Evolutionary conservation across 768 basidiomycete genomes (phyloP), one percentile per base, ranked within the genome.

Genomic region (Sarcodon sp.): DNA sequence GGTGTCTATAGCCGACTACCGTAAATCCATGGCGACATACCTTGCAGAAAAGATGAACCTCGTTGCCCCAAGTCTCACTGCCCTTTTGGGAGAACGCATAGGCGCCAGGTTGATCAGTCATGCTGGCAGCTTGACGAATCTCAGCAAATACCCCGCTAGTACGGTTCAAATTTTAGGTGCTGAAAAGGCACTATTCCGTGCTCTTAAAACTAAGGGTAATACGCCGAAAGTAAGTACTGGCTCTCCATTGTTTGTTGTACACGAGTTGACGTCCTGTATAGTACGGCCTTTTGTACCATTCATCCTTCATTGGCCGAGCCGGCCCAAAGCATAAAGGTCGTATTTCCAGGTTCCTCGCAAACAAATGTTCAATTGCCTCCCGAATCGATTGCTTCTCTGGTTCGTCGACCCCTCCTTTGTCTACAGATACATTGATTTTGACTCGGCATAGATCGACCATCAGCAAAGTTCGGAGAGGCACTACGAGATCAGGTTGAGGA

Each of bases 221-320:
- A 99, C 94, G 0, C 93, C 94, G 37, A 96, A 96, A 72, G 90
- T 89, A 54, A 46, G 64, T 58, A 16, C 11, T 45, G 46, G 38
- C 6, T 47, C 27, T 35, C 16, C 10, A 15, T 31, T 33, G 13
- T 32, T 3, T 43, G 45, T 36, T 50, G 51, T 38, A 35, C 44
- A 15, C 43, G 33, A 37, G 31, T 43, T 36, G 12, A 43, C 12
- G 27, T 46, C 13, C n/a, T 16, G 3, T 43, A 5, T 61, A 97
- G 88, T 98, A 97, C 59, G 94, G 94, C 59, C 76, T 98, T n/a
- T 75, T 98, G 55, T 98, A 93, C 65, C 92, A 98, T 67, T 93
- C 92, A 15, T 75, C 91, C 1, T 97, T 96, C 70, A 97, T 98
- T 62, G 92, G 91, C 9, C 87, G 92, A 39, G 94, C 94, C 4